Base-by-base conservation (phyloP, 257 asterid genomes). In the Orobanche coerulescens region DNA sequence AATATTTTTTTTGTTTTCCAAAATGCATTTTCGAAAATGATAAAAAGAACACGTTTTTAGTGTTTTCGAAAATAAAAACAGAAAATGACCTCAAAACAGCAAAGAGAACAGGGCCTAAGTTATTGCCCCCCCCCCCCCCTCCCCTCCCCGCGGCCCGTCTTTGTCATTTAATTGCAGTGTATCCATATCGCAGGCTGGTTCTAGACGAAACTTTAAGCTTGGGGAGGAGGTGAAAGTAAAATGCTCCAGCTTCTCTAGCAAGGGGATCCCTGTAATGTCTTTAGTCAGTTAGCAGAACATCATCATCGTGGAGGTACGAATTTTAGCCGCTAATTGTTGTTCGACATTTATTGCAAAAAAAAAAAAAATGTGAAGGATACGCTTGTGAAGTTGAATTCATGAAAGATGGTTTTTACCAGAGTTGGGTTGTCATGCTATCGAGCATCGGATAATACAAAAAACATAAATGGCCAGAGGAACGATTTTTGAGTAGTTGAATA, bases 221-320 rank as follows among this genome's bases (percentile, higher is more conserved):
- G 97, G 98, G 6, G 95, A 93, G 40, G 82, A 78, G 76, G 48
- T 93, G 53, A 75, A 14, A 33, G 95, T 86, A 44, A 80, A 71
- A 73, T 89, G 97, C 67, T 61, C 74, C 24, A 86, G 97, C 69
- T 93, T 93, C 82, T 84, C 95, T 5, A 73, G 69, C 80, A 89
- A 84, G 78, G 97, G 98, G 63, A 68, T 88, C 70, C 98, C 98
- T 13, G 86, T 93, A 42, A 69, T 88, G 84, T 66, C 94, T 46
- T 51, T 84, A 84, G 76, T 74, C 65, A 70, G 73, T 61, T 61
- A 67, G 48, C 71, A 76, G 73, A 67, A n/a, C n/a, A 42, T 14
- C 10, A 16, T 16, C 15, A 2, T 42, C 14, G 48, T 1, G 15
- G 13, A 13, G 36, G 36, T 30, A 30, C 36, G 7, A 9, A 6